Conservation (phyloP, 805 yeast species). For the Ogataea saltuana region DNA sequence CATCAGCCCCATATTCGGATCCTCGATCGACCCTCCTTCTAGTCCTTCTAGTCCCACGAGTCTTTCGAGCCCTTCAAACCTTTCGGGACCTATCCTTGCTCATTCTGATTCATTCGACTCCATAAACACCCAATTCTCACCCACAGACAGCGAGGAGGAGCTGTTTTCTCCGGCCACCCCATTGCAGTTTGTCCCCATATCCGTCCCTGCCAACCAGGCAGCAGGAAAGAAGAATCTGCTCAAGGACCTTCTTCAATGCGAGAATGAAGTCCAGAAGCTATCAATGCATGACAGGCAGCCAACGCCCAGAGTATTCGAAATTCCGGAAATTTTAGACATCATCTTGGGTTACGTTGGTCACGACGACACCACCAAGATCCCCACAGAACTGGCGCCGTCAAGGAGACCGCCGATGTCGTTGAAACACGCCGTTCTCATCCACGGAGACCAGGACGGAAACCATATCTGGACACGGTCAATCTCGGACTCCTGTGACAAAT, state of each 20-base stretch:
- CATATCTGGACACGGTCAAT: conserved; percentile 39
- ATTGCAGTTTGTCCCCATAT: conserved; percentile 6
- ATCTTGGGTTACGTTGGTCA: conserved; percentile 64
- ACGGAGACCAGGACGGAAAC: conserved; percentile 41
- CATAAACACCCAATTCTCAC: conserved; percentile 13
- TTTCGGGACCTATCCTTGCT: conserved; percentile 2
- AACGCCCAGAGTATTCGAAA: conserved; percentile 27
- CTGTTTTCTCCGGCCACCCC: conserved; percentile 14
- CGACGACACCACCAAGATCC: conserved; percentile 47
- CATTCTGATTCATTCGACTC: conserved; percentile 12
- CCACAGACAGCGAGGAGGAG: conserved; percentile 11
- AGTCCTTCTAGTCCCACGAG: too few species aligned
- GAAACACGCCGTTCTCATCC: conserved; percentile 67
- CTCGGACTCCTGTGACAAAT: conserved; percentile 15
- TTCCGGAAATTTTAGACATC: conserved; percentile 72
- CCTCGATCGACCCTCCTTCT: too few species aligned
- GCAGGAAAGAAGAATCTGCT: conserved; percentile 14
- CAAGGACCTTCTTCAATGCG: conserved; percentile 20
- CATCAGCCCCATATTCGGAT: conserved; percentile 29
- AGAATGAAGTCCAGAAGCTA: conserved; percentile 17
- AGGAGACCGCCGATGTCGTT: conserved; percentile 70
- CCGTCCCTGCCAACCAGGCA: too few species aligned
- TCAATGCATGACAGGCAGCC: conserved; percentile 2
- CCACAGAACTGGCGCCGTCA: conserved; percentile 58
- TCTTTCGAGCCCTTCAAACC: conserved; percentile 36